Percentiles rank a stretch among this genome's conserved stretches.
These are phyloP conservation scores for Aspergillus taichungensis DNA, from an alignment of 495 filamentous ascomycete species.

Conservation along the genomic window DNA sequence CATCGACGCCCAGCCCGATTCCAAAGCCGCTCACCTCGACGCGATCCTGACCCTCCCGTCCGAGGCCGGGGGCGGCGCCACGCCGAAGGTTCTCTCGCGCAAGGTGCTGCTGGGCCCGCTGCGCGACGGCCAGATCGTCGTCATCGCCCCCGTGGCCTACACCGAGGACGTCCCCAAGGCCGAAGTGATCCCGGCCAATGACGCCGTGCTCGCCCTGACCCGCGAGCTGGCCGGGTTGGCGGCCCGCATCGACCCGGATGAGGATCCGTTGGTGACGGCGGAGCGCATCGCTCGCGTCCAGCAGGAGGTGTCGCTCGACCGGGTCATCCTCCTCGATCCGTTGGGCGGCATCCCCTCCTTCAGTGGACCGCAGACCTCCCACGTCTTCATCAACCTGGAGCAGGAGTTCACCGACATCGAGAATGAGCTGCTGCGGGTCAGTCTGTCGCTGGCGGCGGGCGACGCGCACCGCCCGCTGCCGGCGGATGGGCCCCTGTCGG, in stretches of 20 bases:
- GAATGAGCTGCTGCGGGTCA: constrained; percentile 42
- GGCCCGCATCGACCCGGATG: constrained; percentile 31
- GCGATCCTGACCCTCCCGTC: constrained; percentile 46
- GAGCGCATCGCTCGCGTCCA: constrained; percentile 38
- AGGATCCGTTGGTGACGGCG: constrained; percentile 34
- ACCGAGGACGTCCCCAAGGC: constrained; percentile 48
- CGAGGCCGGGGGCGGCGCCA: constrained; percentile 6
- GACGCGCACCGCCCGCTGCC: neutral
- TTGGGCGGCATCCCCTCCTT: constrained; percentile 75
- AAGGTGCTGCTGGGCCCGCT: constrained; percentile 60
- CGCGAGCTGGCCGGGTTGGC: constrained; percentile 59
- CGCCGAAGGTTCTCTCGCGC: constrained; percentile 42
- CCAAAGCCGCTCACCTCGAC: constrained; percentile 60
- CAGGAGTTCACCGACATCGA: constrained; percentile 71
- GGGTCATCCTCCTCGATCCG: constrained; percentile 84
- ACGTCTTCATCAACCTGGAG: constrained; percentile 92
- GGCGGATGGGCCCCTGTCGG: constrained; percentile 7
- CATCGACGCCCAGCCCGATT: constrained; percentile 56
- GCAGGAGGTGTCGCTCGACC: constrained; percentile 60
- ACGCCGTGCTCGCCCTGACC: constrained; percentile 62
- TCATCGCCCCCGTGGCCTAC: constrained; percentile 64
- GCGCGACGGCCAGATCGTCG: constrained; percentile 65
- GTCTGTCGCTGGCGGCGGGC: constrained; percentile 6
- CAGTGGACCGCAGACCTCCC: constrained; percentile 55
- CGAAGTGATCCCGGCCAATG: constrained; percentile 50